Conservation (phyloP, 1,284 basidiomycete genomes). For the Sanghuangporus sanghuang region DNA sequence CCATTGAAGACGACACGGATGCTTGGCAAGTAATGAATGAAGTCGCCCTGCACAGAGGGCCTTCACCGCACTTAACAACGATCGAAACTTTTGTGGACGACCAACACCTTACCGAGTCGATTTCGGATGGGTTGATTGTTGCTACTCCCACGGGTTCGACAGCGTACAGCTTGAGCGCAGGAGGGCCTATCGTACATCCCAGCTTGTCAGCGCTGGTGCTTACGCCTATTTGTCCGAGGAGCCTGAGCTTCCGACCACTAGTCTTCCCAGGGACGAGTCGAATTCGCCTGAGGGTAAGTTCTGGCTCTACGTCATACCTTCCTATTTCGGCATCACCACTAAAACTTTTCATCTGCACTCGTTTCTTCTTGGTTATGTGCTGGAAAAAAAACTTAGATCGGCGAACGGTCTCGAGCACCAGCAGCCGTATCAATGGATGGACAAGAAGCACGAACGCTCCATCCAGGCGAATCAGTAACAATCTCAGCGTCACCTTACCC, state of each 20-base stretch:
- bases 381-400: slow-evolving; percentile 52
- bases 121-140: slow-evolving; percentile 92
- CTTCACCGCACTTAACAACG: slow-evolving; percentile 88
- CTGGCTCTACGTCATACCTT: neutral
- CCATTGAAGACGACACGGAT: slow-evolving; percentile 22
- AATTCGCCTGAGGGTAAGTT: slow-evolving; percentile 69
- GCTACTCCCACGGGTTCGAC: slow-evolving; percentile 97
- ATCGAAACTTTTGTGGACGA: slow-evolving; percentile 96
- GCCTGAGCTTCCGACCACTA: slow-evolving; percentile 88
- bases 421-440: slow-evolving; percentile 94
- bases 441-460: slow-evolving; percentile 73
- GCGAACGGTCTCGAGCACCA: slow-evolving; percentile 77
- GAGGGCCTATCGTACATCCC: slow-evolving; percentile 95
- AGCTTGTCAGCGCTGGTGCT: slow-evolving; percentile 86
- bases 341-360: neutral
- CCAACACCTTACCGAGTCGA: slow-evolving; percentile 91
- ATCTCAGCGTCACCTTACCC: slow-evolving; percentile 85
- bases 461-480: slow-evolving; percentile 80
- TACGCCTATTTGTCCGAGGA: slow-evolving; percentile 93
- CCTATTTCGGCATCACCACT: slow-evolving; percentile 26
- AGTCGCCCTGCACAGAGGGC: slow-evolving; percentile 87
- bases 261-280: slow-evolving; percentile 84
- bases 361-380: slow-evolving; percentile 1
- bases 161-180: slow-evolving; percentile 93
- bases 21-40: slow-evolving; percentile 99